Evolutionary conservation across 768 basidiomycete species (phyloP).

Genomic region (Mycena rebaudengoi): DNA sequence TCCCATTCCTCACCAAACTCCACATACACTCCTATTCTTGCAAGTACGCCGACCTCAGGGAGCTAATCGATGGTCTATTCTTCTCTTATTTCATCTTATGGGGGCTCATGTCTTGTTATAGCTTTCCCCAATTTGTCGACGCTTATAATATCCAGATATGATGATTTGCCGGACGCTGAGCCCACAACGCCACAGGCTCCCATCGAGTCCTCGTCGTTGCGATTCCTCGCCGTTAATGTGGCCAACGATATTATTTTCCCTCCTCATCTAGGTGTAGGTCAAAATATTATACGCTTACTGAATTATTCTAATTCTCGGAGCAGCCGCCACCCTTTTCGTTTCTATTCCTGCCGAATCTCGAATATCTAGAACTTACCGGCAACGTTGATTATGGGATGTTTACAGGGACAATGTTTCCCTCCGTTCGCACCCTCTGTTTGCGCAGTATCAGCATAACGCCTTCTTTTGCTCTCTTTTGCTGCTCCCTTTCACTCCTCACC

Average conservation of each 20-base stretch:
- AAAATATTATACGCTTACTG: neutral
- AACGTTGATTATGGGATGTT: constrained; percentile 24
- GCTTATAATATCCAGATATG: constrained; percentile 17
- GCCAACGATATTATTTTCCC: neutral
- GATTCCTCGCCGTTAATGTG: constrained; percentile 35
- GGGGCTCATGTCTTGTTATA: neutral
- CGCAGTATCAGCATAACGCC: constrained; percentile 3
- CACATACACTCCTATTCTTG: constrained; percentile 13
- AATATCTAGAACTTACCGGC: constrained; percentile 39
- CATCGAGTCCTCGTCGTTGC: constrained; percentile 33
- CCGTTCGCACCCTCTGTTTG: constrained; percentile 16
- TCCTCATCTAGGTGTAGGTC: neutral
- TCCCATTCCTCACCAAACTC: constrained; percentile 15
- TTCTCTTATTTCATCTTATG: constrained; percentile 11
- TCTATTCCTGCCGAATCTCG: constrained; percentile 37
- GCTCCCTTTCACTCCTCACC: constrained; percentile 19
- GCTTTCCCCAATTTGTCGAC: constrained; percentile 17
- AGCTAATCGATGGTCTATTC: constrained; percentile 6
- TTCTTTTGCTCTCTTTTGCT: constrained; percentile 8
- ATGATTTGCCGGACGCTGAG: constrained; percentile 27
- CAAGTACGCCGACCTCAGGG: constrained; percentile 16
- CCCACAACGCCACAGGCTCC: constrained; percentile 2
- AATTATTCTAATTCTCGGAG: neutral
- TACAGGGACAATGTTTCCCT: constrained; percentile 14
- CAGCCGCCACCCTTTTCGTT: constrained; percentile 26